phyloP scores from a whole-genome alignment of 306 rosid species.

The Hippophae tibetana region DNA sequence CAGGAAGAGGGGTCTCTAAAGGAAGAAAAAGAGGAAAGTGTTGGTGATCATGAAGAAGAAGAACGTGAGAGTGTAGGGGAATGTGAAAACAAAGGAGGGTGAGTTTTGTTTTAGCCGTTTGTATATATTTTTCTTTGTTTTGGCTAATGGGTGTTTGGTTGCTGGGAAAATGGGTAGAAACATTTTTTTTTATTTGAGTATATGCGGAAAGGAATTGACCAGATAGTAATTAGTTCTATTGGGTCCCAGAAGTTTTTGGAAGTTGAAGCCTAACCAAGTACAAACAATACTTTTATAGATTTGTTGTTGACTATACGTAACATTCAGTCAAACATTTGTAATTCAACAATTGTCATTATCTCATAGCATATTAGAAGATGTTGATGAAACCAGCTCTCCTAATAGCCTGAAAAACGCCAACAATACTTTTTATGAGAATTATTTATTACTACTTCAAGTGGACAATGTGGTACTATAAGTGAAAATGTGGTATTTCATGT shows the following conservation, averaged over 20 bases:
- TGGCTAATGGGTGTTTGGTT: slow-evolving; percentile 10
- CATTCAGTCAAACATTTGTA: too few relatives aligned
- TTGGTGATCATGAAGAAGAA: slow-evolving; percentile 4
- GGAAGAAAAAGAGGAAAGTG: slow-evolving; percentile 1
- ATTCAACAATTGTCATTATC: too few relatives aligned
- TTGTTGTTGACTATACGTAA: too few relatives aligned
- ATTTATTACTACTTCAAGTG: too few relatives aligned
- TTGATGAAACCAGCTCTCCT: too few relatives aligned
- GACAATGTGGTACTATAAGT: too few relatives aligned
- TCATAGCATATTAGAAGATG: too few relatives aligned
- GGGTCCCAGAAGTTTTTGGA: slow-evolving; percentile 7
- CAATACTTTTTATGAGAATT: too few relatives aligned
- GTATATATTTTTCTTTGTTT: neutral
- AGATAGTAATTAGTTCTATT: neutral
- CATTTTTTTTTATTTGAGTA: neutral
- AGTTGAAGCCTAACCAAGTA: too few relatives aligned
- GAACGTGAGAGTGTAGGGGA: slow-evolving; percentile 6
- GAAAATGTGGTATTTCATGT: too few relatives aligned
- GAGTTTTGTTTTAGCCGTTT: neutral
- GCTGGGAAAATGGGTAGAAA: slow-evolving; percentile 11
- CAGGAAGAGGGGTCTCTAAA: neutral
- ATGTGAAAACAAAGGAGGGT: slow-evolving; percentile 11
- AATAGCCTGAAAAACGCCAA: too few relatives aligned
- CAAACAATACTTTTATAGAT: too few relatives aligned
- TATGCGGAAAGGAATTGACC: neutral